Evolutionary conservation across 2,329 filamentous ascomycete species (phyloP), one percentile per base, ranked within the genome.

Genomic region (Aureobasidium vineae): DNA sequence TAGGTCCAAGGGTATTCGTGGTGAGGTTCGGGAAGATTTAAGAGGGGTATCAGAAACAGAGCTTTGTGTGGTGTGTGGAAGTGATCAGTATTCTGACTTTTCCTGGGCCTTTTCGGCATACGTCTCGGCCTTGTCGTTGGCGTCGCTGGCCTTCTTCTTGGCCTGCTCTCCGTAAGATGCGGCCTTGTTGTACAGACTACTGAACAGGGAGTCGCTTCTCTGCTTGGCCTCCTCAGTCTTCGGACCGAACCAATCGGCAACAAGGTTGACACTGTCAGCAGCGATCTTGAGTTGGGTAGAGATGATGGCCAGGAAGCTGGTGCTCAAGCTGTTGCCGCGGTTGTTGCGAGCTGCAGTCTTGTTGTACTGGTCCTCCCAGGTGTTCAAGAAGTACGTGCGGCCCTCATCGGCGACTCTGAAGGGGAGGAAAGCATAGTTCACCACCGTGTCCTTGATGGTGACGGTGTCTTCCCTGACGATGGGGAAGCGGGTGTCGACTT

Each of bases 361-460:
- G 68, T 69, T 71, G 74, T 77, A 76, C 70, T 78, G 74, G 64
- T 77, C 76, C 41, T 72, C 67, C 71, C 73, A 78, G 23, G 75
- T 76, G 53, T 69, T 69, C 53, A 71, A 66, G 52, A 75, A 52
- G 70, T 78, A 78, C 56, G 71, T 68, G 36, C 67, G 67, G 60
- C 68, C 69, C 10, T 70, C 54, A 40, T 26, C 66, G 5, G 70
- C 70, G 31, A 70, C 26, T 38, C 68, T 69, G 68, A 73, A 71
- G 10, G 76, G 75, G 69, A 87, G 88, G 68, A 88, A 88, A 66
- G 85, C 85, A 70, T 86, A 87, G 68, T 87, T 84, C 73, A 84
- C 85, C 70, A 87, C 83, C 0, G 82, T 84, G 69, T 88, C 83
- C 41, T 88, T 79, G 38, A 89, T 71, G 69, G 78, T 81, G 66